phyloP scores from a whole-genome alignment of 2,329 filamentous ascomycete species.

The Bipolaris victoriae region DNA sequence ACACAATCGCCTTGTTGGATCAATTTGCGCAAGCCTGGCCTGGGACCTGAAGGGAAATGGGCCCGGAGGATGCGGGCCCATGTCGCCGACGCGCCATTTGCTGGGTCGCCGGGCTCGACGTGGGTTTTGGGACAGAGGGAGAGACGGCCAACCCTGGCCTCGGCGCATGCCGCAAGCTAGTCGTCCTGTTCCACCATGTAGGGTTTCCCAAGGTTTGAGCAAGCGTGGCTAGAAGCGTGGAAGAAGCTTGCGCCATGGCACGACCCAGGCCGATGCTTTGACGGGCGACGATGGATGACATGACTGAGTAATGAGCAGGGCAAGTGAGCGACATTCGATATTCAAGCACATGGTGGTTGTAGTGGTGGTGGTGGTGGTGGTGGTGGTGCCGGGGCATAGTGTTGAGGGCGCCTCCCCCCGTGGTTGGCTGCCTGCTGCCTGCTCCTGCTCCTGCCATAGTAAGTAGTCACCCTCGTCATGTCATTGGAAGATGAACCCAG shows the following conservation, averaged over 20 bases:
- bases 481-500: background rate
- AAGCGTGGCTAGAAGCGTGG: conserved; percentile 15
- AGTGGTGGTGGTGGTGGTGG: too few species aligned
- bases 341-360: too few species aligned
- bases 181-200: background rate
- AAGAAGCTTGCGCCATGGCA: conserved; percentile 12
- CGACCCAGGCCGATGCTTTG: background rate
- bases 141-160: background rate
- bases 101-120: conserved; percentile 2
- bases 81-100: conserved; percentile 14
- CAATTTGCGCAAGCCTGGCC: conserved; percentile 2
- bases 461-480: background rate
- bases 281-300: background rate
- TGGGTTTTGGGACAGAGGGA: conserved; percentile 7
- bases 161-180: background rate
- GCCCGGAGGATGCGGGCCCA: conserved; percentile 7
- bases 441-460: background rate
- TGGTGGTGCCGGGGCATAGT: too few species aligned
- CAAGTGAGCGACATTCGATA: too few species aligned
- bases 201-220: conserved; percentile 2
- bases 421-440: background rate
- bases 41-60: conserved; percentile 4
- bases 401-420: conserved; percentile 9
- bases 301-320: background rate
- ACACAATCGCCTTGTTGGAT: conserved; percentile 11